Evolutionary conservation across 1,139 yeast species (phyloP), one percentile per base, ranked within the genome.

Genomic region (Yamadazyma conglobata): DNA sequence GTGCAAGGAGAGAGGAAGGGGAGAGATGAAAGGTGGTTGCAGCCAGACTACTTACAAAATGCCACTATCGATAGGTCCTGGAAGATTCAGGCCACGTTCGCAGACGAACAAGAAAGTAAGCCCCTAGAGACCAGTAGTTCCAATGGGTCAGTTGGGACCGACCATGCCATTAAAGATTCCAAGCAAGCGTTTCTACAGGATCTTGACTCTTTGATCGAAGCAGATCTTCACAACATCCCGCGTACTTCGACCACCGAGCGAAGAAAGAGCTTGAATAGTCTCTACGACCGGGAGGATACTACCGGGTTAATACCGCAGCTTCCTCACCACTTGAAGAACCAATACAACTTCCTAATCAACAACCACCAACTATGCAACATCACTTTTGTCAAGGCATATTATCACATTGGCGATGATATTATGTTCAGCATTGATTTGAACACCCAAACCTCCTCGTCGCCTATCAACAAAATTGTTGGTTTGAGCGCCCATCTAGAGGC

Each of bases 371-470:
- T 67, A 17, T 67, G 74, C 39, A 39, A 48, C n/a, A 48, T 66
- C 10, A 47, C 50, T 8, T 33, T 60, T n/a, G 50, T 67, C 2
- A 68, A 70, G 39, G 64, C 73, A 1, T 65, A 65, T 37, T 75
- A 63, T 42, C 70, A 68, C 32, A 42, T 68, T 8, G 75, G 79
- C 1, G 80, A 75, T 22, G 73, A 70, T 34, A 55, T 74, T 7
- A 60, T 60, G 34, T 54, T 71, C 25, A 48, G 55, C 0, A 45
- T 73, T 7, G 42, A 40, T 12, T 27, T 43, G 4, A 47, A 42
- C 28, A 53, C 55, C 3, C 46, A 41, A 9, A 33, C 30, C 9
- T 35, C 45, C 4, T 32, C 33, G 7, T 10, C 8, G 10, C 17
- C 18, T 3, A 4, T 28, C 16, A 49, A 59, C 3, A 55, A 54